Percentiles rank a stretch among this genome's conserved stretches.
Conservation (phyloP, 805 yeast species). For the Millerozyma acaciae region DNA sequence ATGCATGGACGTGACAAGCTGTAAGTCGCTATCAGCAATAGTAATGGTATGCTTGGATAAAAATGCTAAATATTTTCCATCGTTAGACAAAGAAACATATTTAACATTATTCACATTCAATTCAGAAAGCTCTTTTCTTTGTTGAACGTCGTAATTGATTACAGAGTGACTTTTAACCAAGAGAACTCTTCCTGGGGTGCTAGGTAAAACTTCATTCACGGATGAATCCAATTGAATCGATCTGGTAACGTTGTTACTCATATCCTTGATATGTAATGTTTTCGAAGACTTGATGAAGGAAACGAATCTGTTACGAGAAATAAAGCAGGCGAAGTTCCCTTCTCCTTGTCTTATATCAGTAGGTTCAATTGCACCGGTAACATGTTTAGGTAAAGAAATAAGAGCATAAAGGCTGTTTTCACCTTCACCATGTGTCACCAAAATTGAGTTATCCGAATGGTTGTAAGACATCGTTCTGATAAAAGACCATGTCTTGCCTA, state of each 20-base stretch:
- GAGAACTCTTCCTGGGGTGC: conserved; percentile 80
- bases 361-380: conserved; percentile 92
- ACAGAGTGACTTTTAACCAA: conserved; percentile 71
- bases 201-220: conserved; percentile 68
- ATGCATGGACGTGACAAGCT: conserved; percentile 77
- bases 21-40: conserved; percentile 75
- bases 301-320: conserved; percentile 92
- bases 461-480: conserved; percentile 83
- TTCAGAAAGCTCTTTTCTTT: conserved; percentile 71
- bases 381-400: conserved; percentile 76
- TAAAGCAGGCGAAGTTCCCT: conserved; percentile 83
- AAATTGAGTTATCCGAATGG: conserved; percentile 83
- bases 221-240: conserved; percentile 64
- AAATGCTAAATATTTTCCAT: conserved; percentile 83
- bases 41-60: conserved; percentile 90
- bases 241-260: conserved; percentile 78
- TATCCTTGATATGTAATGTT: conserved; percentile 77
- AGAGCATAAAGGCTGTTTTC: conserved; percentile 68
- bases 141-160: conserved; percentile 87
- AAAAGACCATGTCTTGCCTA: conserved; percentile 84
- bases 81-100: conserved; percentile 84
- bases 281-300: conserved; percentile 63
- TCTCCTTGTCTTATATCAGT: conserved; percentile 73
- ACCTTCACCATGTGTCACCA: conserved; percentile 75
- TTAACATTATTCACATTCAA: conserved; percentile 73